A percentile compares a stretch with the other conserved stretches of the same genome.
Evolutionary conservation across 495 filamentous ascomycete species (phyloP).

Genomic region (Lophiotrema nucula): DNA sequence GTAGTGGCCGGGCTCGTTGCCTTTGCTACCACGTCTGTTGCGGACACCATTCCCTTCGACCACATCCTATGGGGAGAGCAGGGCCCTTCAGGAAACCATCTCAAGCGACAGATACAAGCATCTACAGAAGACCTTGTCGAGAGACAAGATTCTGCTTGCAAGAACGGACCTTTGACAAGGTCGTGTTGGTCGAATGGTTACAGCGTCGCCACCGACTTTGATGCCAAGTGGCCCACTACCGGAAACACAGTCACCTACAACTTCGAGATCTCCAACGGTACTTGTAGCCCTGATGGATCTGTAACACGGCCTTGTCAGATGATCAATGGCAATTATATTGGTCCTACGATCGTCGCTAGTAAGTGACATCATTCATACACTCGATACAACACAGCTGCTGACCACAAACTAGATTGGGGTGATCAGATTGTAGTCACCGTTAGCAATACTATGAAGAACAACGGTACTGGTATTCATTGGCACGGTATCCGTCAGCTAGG

Average conservation of each 20-base stretch:
- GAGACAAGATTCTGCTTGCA: conserved; percentile 31
- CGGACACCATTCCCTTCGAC: conserved; percentile 15
- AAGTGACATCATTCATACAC: neutral
- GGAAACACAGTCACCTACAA: conserved; percentile 30
- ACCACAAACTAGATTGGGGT: conserved; percentile 37
- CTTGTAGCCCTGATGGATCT: conserved; percentile 35
- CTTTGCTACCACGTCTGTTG: conserved; percentile 23
- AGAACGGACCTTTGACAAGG: conserved; percentile 30
- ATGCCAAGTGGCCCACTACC: conserved; percentile 36
- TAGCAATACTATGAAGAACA: conserved; percentile 35
- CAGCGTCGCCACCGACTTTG: conserved; percentile 36
- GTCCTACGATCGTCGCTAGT: conserved; percentile 37
- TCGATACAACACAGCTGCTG: neutral
- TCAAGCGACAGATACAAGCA: conserved; percentile 10
- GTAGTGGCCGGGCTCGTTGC: conserved; percentile 12
- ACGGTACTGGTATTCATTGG: conserved; percentile 43
- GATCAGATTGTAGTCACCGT: conserved; percentile 40
- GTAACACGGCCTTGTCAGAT: conserved; percentile 25
- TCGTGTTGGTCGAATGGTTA: conserved; percentile 35
- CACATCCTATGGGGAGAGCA: conserved; percentile 29
- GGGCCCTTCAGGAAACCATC: conserved; percentile 2
- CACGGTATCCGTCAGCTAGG: conserved; percentile 41
- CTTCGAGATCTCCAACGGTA: conserved; percentile 30
- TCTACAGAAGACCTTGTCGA: conserved; percentile 17
- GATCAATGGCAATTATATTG: conserved; percentile 41